Conservation (phyloP, 495 filamentous ascomycete species). For the Neurospora sp. region DNA sequence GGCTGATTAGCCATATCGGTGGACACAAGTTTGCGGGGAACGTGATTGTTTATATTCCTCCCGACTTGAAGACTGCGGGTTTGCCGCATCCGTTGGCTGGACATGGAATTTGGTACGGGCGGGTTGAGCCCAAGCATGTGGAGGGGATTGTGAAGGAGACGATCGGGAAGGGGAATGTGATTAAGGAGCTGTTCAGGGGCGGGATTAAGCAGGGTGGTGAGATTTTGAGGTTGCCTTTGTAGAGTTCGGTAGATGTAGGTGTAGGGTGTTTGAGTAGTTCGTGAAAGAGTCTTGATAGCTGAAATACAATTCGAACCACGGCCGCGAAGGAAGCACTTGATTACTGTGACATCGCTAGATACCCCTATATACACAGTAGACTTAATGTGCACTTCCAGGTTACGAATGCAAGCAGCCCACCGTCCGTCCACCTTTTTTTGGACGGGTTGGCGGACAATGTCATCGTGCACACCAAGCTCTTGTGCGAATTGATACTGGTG, state of each 20-base stretch:
- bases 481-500: no score
- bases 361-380: no score
- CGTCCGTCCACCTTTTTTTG: no score
- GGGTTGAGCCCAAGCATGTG: constrained; percentile 77
- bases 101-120: constrained; percentile 86
- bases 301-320: no score
- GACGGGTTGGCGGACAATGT: no score
- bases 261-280: no score
- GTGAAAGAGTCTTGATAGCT: no score
- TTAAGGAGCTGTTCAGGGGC: constrained; percentile 66
- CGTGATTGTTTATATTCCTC: constrained; percentile 82
- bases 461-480: no score
- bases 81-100: constrained; percentile 55
- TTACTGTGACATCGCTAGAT: no score
- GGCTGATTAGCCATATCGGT: constrained; percentile 76
- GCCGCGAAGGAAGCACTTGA: no score
- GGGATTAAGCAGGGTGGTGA: constrained; percentile 39
- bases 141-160: constrained; percentile 80
- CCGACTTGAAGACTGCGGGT: constrained; percentile 23
- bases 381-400: no score
- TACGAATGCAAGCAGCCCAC: no score
- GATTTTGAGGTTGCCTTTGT: constrained; percentile 29
- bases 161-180: constrained; percentile 57
- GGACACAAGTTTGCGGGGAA: constrained; percentile 94
- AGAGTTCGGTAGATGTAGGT: not conserved